Evolutionary conservation across 2,329 filamentous ascomycete species (phyloP), one percentile per base, ranked within the genome.

Genomic region (Alternaria alternata): DNA sequence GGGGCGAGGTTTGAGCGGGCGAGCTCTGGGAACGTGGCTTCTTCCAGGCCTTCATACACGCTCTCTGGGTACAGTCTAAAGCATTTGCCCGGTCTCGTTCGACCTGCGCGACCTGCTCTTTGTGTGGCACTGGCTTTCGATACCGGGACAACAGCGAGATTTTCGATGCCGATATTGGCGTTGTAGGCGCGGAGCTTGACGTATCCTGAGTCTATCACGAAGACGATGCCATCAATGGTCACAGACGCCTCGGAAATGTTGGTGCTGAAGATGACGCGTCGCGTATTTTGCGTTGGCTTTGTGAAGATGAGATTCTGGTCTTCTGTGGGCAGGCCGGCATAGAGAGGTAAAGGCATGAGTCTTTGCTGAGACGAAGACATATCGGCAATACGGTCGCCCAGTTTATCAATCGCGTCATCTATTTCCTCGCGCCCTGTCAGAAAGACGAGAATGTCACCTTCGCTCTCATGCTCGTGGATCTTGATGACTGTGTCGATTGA

Each of bases 181-280:
- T 96, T 91, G 79, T 93, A 98, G 7, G 91, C 90, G 39, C 93
- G 88, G 20, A 97, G 83, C 77, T 98, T 98, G 66, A 96, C 93
- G 74, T 92, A 97, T 1, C 95, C 95, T 54, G 88, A 89, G 77
- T 99, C 95, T 51, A 98, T 82, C 6, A 99, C 94, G 72, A 92
- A 96, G 55, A 93, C 89, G 61, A 98, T 94, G 3, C 93, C 93
- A 54, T 95, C 90, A 57, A 98, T 16, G 91, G 95, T 98, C 43
- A 99, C 91, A 2, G 93, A 97, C 5, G 95, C 94, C 81, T 99
- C 95, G 12, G 95, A 93, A 65, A 98, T 97, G 75, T 98, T 98
- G 59, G 95, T 98, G 4, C 92, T 91, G 66, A 97, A 89, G 36
- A 99, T 91, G 39, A 97, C 91, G 75, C 98, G 98, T 42, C 95